These are phyloP conservation scores for Agarophyton chilense DNA, from an alignment of 23 red algal species.

Conservation along the genomic window DNA sequence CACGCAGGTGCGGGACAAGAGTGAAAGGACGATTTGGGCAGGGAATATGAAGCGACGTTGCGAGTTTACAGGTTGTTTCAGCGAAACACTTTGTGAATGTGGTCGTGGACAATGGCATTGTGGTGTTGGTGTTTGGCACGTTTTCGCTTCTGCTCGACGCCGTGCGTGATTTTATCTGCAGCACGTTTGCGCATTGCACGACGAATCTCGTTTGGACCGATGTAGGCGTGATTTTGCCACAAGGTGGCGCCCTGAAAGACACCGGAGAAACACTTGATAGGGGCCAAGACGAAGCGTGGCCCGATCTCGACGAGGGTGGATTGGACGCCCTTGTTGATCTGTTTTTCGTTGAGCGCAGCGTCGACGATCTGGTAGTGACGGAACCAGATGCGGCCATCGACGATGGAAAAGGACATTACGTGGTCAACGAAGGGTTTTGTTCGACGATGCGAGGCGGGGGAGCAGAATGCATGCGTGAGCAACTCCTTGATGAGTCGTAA, in stretches of 20 bases:
- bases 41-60: too few species aligned
- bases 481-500: constrained; percentile 80
- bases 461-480: constrained; percentile 74
- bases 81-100: constrained; percentile 68
- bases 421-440: constrained; percentile 96
- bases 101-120: constrained; percentile 39
- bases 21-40: too few species aligned
- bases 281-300: constrained; percentile 90
- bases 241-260: constrained; percentile 80
- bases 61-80: background rate
- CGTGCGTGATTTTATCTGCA: constrained; percentile 5
- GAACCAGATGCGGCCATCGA: constrained; percentile 92
- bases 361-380: constrained; percentile 98
- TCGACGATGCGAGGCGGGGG: constrained; percentile 68
- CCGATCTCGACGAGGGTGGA: constrained; percentile 91
- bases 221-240: constrained; percentile 87
- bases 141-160: constrained; percentile 30
- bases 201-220: constrained; percentile 89
- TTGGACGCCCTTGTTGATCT: constrained; percentile 44
- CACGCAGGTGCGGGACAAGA: background rate
- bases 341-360: constrained; percentile 58
- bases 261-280: constrained; percentile 87
- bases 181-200: constrained; percentile 71
- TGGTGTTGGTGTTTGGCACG: constrained; percentile 38
- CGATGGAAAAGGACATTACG: constrained; percentile 73